Evolutionary conservation across 495 filamentous ascomycete genomes (phyloP).

Genomic region (Neohortaea acidophila): DNA sequence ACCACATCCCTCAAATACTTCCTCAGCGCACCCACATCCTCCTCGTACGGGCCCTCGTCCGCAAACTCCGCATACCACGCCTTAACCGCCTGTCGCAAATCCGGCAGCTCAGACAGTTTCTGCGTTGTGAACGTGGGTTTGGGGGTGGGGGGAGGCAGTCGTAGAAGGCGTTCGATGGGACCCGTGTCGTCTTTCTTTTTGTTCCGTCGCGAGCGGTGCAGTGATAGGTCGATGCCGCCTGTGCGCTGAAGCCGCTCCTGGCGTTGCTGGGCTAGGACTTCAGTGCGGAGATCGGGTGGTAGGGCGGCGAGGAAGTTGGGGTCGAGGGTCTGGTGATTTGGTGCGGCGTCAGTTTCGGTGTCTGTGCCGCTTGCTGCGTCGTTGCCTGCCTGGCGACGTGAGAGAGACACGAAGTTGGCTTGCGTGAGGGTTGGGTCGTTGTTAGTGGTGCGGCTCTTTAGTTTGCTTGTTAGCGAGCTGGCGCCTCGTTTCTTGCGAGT

Average conservation of each 20-base stretch:
- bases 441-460: slow-evolving; percentile 30
- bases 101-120: slow-evolving; percentile 37
- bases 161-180: slow-evolving; percentile 24
- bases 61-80: slow-evolving; percentile 54
- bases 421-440: slow-evolving; percentile 42
- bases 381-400: slow-evolving; percentile 4
- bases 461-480: slow-evolving; percentile 35
- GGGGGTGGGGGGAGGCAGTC: slow-evolving; percentile 36
- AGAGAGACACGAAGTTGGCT: slow-evolving; percentile 44
- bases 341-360: slow-evolving; percentile 14
- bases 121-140: slow-evolving; percentile 52
- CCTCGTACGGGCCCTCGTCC: slow-evolving; percentile 53
- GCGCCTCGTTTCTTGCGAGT: slow-evolving; percentile 42
- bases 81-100: slow-evolving; percentile 45
- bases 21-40: slow-evolving; percentile 58
- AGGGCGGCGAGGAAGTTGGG: slow-evolving; percentile 63
- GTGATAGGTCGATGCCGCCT: slow-evolving; percentile 24
- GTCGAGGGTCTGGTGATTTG: slow-evolving; percentile 36
- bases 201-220: slow-evolving; percentile 12
- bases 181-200: slow-evolving; percentile 9
- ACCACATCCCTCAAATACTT: slow-evolving; percentile 56
- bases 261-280: slow-evolving; percentile 59
- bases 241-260: slow-evolving; percentile 38
- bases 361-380: slow-evolving; percentile 7
- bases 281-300: slow-evolving; percentile 61